Percentiles rank a stretch among this genome's conserved stretches.
These are phyloP conservation scores for Mucor sp. DNA, from an alignment of 371 early-diverging fungal genomes.

Conservation along the genomic window DNA sequence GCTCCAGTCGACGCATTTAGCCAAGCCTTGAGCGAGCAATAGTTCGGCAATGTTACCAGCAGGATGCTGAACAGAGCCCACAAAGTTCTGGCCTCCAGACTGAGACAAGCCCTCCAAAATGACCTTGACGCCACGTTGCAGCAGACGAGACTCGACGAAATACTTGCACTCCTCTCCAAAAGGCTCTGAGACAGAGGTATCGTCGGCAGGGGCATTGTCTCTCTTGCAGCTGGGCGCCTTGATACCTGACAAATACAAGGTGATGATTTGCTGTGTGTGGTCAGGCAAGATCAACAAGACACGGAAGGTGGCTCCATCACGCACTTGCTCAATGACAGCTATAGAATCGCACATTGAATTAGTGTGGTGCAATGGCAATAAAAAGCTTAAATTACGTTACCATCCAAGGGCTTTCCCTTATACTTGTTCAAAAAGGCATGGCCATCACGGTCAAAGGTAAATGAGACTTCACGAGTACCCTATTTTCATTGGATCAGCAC, in stretches of 20 bases:
- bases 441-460: constrained; percentile 68
- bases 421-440: constrained; percentile 76
- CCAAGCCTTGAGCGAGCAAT: constrained; percentile 80
- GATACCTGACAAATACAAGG: constrained; percentile 84
- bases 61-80: constrained; percentile 82
- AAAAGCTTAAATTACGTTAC: constrained; percentile 36
- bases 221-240: constrained; percentile 84
- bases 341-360: neutral
- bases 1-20: constrained; percentile 90
- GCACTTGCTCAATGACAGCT: constrained; percentile 92
- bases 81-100: constrained; percentile 64
- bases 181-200: constrained; percentile 77
- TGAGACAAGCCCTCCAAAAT: constrained; percentile 74
- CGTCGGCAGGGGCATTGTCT: constrained; percentile 57
- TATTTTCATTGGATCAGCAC: constrained; percentile 6
- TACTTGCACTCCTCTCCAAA: constrained; percentile 91
- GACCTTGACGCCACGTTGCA: constrained; percentile 90
- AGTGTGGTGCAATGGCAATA: neutral
- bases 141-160: constrained; percentile 87
- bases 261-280: constrained; percentile 67
- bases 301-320: constrained; percentile 90
- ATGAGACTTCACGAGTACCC: constrained; percentile 60
- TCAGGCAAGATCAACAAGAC: constrained; percentile 71
- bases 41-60: constrained; percentile 93
- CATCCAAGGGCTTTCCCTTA: constrained; percentile 80